Evolutionary conservation across 2,329 filamentous ascomycete genomes (phyloP).

Genomic region (Plenodomus tracheiphilus): DNA sequence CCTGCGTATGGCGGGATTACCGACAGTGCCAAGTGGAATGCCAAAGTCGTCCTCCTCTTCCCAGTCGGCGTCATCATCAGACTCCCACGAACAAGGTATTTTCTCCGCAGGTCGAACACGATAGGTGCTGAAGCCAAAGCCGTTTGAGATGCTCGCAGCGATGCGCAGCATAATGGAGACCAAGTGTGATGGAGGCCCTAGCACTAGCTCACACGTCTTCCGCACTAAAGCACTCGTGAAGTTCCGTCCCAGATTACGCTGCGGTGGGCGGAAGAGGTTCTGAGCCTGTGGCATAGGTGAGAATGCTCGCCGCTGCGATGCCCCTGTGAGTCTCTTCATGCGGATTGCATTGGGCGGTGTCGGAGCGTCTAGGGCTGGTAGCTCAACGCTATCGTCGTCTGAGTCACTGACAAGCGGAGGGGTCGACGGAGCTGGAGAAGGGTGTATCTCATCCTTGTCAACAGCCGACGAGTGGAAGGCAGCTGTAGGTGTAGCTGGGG

Average conservation of each 20-base stretch:
- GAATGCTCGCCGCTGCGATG: slow-evolving; percentile 61
- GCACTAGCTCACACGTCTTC: slow-evolving; percentile 74
- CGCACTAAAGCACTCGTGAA: slow-evolving; percentile 65
- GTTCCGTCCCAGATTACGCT: slow-evolving; percentile 42
- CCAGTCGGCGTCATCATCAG: slow-evolving; percentile 57
- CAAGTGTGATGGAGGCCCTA: slow-evolving; percentile 79
- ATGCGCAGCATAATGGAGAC: slow-evolving; percentile 80
- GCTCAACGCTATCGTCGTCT: slow-evolving; percentile 49
- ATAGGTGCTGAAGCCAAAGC: slow-evolving; percentile 43
- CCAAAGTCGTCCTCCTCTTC: slow-evolving; percentile 62
- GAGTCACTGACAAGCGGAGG: slow-evolving; percentile 51
- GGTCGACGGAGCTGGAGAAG: slow-evolving; percentile 46
- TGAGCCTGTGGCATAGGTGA: slow-evolving; percentile 71
- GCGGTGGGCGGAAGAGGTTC: slow-evolving; percentile 63
- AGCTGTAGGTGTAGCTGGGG: slow-evolving; percentile 28
- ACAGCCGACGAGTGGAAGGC: slow-evolving; percentile 19
- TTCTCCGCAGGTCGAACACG: slow-evolving; percentile 34
- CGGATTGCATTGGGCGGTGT: slow-evolving; percentile 46
- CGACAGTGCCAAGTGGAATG: slow-evolving; percentile 47
- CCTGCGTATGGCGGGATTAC: slow-evolving; percentile 24
- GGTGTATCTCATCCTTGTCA: slow-evolving; percentile 22
- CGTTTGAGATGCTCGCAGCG: slow-evolving; percentile 70
- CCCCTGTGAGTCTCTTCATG: slow-evolving; percentile 52
- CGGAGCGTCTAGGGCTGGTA: slow-evolving; percentile 42
- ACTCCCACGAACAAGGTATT: slow-evolving; percentile 60